Evolutionary conservation across 148 eudicot species (phyloP).

Genomic region (Nepenthes gracilis): DNA sequence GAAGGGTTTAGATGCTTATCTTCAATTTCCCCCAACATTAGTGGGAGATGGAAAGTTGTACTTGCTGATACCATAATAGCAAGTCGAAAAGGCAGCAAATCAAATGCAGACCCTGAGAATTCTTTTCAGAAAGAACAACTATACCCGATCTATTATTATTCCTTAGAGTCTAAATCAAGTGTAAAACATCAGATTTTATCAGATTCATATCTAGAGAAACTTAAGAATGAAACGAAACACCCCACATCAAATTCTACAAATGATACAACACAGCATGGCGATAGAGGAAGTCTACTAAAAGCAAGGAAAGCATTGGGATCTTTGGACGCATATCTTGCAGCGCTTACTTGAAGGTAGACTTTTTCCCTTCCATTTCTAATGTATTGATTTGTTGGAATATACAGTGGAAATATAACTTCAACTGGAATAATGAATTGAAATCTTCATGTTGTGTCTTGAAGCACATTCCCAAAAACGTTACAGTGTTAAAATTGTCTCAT

Average conservation of each 20-base stretch:
- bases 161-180: slow-evolving; percentile 20
- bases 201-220: slow-evolving; percentile 39
- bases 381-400: neutral
- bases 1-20: slow-evolving; percentile 11
- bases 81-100: slow-evolving; percentile 5
- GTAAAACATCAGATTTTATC: slow-evolving; percentile 36
- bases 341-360: slow-evolving; percentile 25
- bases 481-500: no score
- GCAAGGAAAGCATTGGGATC: slow-evolving; percentile 21
- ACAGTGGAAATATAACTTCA: neutral
- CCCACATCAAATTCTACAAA: slow-evolving; percentile 12
- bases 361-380: neutral
- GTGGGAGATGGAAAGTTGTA: slow-evolving; percentile 7
- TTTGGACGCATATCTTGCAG: slow-evolving; percentile 28
- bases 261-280: slow-evolving; percentile 9
- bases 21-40: slow-evolving; percentile 3
- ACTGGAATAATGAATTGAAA: neutral
- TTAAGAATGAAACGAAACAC: slow-evolving; percentile 15
- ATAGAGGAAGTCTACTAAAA: slow-evolving; percentile 12
- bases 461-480: no score
- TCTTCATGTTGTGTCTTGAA: no score
- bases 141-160: slow-evolving; percentile 11
- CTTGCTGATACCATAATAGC: slow-evolving; percentile 1
- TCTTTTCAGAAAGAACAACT: slow-evolving; percentile 6
- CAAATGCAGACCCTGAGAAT: neutral